phyloP scores from a whole-genome alignment of 2,329 filamentous ascomycete species.

The Hypoxylon sp. region DNA sequence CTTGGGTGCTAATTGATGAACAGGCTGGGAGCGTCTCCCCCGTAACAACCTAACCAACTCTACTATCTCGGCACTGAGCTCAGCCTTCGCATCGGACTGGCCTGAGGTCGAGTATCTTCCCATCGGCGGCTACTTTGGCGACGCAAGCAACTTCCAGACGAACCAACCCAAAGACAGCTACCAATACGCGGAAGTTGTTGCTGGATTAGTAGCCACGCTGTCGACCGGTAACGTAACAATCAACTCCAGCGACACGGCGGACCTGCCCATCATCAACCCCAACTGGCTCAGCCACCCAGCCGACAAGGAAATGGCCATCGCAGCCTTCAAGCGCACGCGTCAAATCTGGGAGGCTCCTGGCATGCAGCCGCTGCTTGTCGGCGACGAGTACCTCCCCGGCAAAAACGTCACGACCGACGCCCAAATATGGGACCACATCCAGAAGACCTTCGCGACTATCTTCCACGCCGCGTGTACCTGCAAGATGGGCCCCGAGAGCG shows the following conservation, averaged over 20 bases:
- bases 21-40: constrained; percentile 19
- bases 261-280: constrained; percentile 45
- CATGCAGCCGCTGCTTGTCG: constrained; percentile 72
- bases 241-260: constrained; percentile 55
- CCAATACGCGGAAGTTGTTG: constrained; percentile 42
- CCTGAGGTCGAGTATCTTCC: constrained; percentile 44
- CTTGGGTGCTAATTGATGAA: constrained; percentile 2
- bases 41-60: constrained; percentile 14
- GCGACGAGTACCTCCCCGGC: constrained; percentile 64
- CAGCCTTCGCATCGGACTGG: constrained; percentile 33
- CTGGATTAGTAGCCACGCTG: constrained; percentile 40
- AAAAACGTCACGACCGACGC: constrained; percentile 66
- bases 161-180: constrained; percentile 43
- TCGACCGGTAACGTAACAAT: constrained; percentile 68
- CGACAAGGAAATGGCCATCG: constrained; percentile 72
- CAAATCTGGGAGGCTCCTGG: constrained; percentile 68
- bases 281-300: constrained; percentile 43
- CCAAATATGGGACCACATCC: constrained; percentile 52
- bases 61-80: constrained; percentile 12
- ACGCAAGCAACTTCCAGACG: constrained; percentile 4
- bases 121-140: constrained; percentile 19
- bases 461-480: constrained; percentile 63
- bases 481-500: constrained; percentile 60
- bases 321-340: constrained; percentile 69
- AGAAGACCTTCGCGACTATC: constrained; percentile 36